Percentiles rank a stretch among this genome's conserved stretches.
These are phyloP conservation scores for Stephania yunnanensis DNA, from an alignment of 164 flowering plant genomes.

Conservation along the genomic window DNA sequence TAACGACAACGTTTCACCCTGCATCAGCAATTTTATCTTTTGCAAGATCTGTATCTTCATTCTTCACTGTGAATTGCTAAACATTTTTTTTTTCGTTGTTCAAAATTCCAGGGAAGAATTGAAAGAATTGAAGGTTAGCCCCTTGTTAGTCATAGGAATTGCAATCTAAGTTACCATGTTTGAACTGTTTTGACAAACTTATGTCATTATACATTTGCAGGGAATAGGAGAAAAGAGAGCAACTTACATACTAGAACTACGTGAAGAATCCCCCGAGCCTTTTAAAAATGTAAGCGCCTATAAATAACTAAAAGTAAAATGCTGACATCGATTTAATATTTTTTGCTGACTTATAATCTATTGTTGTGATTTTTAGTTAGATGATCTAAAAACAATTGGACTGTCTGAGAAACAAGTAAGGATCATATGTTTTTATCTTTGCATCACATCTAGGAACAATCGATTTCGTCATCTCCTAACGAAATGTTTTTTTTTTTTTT, in stretches of 20 bases:
- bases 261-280: conserved; percentile 4
- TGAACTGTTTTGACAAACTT: not conserved
- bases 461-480: not conserved
- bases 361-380: conserved; percentile 4
- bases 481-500: not conserved
- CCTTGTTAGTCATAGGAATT: not conserved
- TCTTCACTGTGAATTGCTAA: not conserved
- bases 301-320: not conserved
- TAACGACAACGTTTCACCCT: not conserved
- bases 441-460: not conserved
- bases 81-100: not conserved
- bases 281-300: conserved; percentile 5
- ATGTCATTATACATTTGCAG: not conserved
- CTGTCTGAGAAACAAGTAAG: conserved; percentile 2
- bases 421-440: not conserved
- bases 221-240: conserved; percentile 8
- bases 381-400: conserved; percentile 9
- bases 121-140: conserved; percentile 4
- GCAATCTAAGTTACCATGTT: not conserved
- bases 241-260: conserved; percentile 3
- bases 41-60: not conserved
- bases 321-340: not conserved
- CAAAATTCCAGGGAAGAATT: not conserved
- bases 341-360: not conserved
- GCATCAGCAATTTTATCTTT: not conserved